phyloP scores from a whole-genome alignment of 2,329 filamentous ascomycete genomes.

The Raffaelea deltoideospora region DNA sequence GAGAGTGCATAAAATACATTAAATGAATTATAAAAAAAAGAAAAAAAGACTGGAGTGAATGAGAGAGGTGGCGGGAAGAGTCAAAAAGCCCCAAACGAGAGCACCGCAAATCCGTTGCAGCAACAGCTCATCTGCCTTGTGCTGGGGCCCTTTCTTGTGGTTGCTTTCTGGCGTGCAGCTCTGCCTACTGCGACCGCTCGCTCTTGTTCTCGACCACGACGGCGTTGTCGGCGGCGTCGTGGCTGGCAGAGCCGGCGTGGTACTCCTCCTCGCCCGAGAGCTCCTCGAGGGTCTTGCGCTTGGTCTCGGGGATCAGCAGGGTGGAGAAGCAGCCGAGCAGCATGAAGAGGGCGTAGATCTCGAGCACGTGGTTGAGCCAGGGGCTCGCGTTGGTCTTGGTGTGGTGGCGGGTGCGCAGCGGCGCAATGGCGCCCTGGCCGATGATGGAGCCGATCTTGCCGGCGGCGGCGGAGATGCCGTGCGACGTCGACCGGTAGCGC shows the following conservation, averaged over 20 bases:
- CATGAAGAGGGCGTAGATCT: conserved; percentile 68
- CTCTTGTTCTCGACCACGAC: conserved; percentile 6
- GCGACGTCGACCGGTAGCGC: conserved; percentile 39
- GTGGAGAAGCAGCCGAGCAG: conserved; percentile 54
- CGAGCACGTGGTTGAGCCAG: conserved; percentile 64
- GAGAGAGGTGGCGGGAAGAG: too few relatives aligned
- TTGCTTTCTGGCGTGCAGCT: too few relatives aligned
- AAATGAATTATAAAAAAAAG: too few relatives aligned
- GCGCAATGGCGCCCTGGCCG: conserved; percentile 41
- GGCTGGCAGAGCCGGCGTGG: not conserved
- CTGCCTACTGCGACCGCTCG: too few relatives aligned
- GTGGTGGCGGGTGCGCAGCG: conserved; percentile 31
- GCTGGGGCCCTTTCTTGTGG: too few relatives aligned
- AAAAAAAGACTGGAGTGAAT: too few relatives aligned
- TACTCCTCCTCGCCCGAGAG: conserved; percentile 20
- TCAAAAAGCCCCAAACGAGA: too few relatives aligned
- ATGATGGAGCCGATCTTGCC: conserved; percentile 43
- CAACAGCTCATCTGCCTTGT: too few relatives aligned
- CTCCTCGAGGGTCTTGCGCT: conserved; percentile 57
- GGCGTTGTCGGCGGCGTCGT: not conserved
- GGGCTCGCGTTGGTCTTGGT: conserved; percentile 26
- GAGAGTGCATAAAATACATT: too few relatives aligned
- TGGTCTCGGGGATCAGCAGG: conserved; percentile 58
- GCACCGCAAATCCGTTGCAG: too few relatives aligned
- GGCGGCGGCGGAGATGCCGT: conserved; percentile 39